Evolutionary conservation across 495 filamentous ascomycete species (phyloP).

Genomic region (Hypoxylon lienhwacheense): DNA sequence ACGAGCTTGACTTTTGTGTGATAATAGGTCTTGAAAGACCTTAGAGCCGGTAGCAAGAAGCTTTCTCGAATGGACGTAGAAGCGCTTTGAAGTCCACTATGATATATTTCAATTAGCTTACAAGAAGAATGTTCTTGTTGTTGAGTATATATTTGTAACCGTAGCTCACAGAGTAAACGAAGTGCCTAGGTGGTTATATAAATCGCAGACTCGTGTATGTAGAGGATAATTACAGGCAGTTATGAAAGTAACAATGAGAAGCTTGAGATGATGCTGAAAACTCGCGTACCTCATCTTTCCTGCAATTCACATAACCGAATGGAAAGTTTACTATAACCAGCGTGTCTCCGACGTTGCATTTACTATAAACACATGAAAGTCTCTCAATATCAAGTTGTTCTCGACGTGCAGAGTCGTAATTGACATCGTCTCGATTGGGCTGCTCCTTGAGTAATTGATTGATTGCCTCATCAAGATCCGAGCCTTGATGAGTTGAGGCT

Average conservation of each 20-base stretch:
- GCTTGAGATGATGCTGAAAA: background rate
- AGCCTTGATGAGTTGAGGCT: background rate
- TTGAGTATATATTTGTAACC: no score
- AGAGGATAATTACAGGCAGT: no score
- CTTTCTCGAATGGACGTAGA: constrained; percentile 50
- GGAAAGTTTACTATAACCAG: constrained; percentile 57
- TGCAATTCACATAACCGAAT: constrained; percentile 35
- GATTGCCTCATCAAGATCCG: constrained; percentile 16
- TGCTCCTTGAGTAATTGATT: constrained; percentile 15
- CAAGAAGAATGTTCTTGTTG: no score
- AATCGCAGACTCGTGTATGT: background rate
- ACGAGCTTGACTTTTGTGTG: constrained; percentile 43
- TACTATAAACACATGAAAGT: constrained; percentile 33
- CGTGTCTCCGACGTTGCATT: constrained; percentile 53
- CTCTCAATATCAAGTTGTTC: constrained; percentile 24
- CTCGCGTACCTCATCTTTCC: constrained; percentile 29
- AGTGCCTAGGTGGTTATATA: no score
- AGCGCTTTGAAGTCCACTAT: constrained; percentile 39
- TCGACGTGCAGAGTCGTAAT: constrained; percentile 6
- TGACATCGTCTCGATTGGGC: background rate
- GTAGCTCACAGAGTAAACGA: no score
- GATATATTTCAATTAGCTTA: constrained; percentile 5
- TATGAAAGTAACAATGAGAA: background rate
- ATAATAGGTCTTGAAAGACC: constrained; percentile 53
- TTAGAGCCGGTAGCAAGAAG: constrained; percentile 52